Evolutionary conservation across 306 rosid species (phyloP).

Genomic region (Medicago lupulina): DNA sequence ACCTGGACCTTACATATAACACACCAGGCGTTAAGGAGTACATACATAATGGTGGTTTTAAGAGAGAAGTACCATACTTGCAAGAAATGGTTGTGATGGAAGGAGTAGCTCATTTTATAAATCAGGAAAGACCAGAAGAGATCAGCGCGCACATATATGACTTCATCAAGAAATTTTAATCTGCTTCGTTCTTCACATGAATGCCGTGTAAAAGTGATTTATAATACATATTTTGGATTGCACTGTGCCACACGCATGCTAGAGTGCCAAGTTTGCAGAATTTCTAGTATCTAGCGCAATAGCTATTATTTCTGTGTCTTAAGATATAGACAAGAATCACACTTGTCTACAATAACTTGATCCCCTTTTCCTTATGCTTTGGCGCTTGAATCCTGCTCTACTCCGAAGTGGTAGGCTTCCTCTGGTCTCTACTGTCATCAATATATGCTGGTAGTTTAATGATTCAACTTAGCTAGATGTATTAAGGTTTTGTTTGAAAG

Average conservation of each 20-base stretch:
- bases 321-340: not conserved
- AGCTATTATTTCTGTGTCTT: not conserved
- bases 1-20: slow-evolving; percentile 61
- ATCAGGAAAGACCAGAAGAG: slow-evolving; percentile 70
- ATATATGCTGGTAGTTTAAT: no score
- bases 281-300: not conserved
- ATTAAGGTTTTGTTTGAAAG: no score
- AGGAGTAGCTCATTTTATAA: slow-evolving; percentile 67
- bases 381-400: not conserved
- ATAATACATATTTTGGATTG: not conserved
- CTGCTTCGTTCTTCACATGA: not conserved
- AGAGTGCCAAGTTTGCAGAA: slow-evolving; percentile 14
- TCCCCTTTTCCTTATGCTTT: not conserved
- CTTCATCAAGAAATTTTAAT: slow-evolving; percentile 68
- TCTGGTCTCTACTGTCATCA: no score
- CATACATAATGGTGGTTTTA: slow-evolving; percentile 64
- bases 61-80: slow-evolving; percentile 59
- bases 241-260: not conserved
- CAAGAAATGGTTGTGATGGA: slow-evolving; percentile 69
- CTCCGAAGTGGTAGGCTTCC: no score
- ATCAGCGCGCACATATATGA: slow-evolving; percentile 59
- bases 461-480: no score
- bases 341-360: not conserved
- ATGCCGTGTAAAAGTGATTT: not conserved
- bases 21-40: slow-evolving; percentile 62